Evolutionary conservation across 148 eudicot genomes (phyloP).

Genomic region (Cornus controversa): DNA sequence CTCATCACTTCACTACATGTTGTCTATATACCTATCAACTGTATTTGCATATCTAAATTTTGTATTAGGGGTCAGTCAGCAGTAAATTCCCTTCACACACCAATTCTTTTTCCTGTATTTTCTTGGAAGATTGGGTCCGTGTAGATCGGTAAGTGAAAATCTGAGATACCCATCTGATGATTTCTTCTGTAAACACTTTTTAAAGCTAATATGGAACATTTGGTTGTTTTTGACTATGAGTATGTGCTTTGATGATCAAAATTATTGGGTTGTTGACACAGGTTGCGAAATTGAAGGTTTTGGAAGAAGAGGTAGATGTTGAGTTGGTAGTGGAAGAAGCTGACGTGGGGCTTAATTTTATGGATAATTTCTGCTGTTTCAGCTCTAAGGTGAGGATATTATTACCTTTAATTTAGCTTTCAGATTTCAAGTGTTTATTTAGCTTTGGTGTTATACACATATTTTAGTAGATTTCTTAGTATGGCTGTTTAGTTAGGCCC

Average conservation of each 20-base stretch:
- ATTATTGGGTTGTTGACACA: slow-evolving; percentile 25
- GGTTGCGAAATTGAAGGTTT: slow-evolving; percentile 24
- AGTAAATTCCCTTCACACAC: neutral
- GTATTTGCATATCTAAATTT: neutral
- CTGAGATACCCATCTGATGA: slow-evolving; percentile 3
- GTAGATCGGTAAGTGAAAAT: slow-evolving; percentile 26
- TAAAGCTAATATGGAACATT: neutral
- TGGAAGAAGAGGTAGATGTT: slow-evolving; percentile 43
- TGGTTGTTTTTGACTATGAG: too few relatives aligned
- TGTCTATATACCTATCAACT: neutral
- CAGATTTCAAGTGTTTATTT: neutral
- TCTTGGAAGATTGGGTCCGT: neutral
- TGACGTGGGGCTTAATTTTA: slow-evolving; percentile 37
- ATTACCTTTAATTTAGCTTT: neutral
- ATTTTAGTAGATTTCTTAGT: neutral
- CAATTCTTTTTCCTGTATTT: neutral
- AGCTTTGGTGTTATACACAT: neutral
- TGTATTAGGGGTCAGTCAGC: neutral
- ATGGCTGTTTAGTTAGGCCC: neutral
- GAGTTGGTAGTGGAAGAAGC: slow-evolving; percentile 26
- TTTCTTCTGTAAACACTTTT: neutral
- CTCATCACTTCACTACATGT: neutral
- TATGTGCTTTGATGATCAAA: slow-evolving; percentile 17
- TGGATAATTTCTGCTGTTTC: slow-evolving; percentile 68
- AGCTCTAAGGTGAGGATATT: slow-evolving; percentile 41